Evolutionary conservation across 148 eudicot genomes (phyloP), one percentile per base, ranked within the genome.

Genomic region (Cornus kousa): DNA sequence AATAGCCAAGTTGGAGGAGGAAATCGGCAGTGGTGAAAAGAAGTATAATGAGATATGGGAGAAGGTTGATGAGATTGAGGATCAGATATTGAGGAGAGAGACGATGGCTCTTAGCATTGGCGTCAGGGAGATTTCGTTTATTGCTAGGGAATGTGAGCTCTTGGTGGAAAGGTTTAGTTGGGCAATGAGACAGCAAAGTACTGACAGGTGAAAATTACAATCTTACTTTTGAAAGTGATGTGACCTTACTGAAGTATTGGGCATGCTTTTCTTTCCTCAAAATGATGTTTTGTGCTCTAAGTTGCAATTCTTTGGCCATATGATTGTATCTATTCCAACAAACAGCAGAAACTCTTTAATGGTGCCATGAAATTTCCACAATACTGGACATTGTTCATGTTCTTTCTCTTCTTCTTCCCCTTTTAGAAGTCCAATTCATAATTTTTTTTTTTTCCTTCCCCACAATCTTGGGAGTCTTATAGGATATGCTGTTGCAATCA

Each of bases 51-150:
- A 77, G 75, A 40, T 89, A 46, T 84, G 73, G 85, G 91, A 89
- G 78, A 88, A 78, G 82, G 70, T 90, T 80, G 93, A 74, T 59
- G 89, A 91, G 85, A 80, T 93, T 48, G 93, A 91, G 74, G 87
- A 95, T 83, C 71, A 55, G 80, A 84, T 89, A 66, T 46, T 9
- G 74, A 86, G 78, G 83, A 89, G 80, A 80, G 98, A 93, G 81
- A 77, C 84, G 2, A 70, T 87, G 85, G 91, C 87, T 35, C 77
- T 93, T 70, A 90, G 94, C 81, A 83, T 95, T 85, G 91, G 92
- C 24, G 88, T 89, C 39, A 90, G 93, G 88, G 97, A 95, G 87
- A 89, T 95, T 79, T 79, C 78, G 2, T 91, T 78, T 82, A 88
- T 95, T 32, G 90, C 90, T 86, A 82, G 87, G 72, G 96, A 95